phyloP scores from a whole-genome alignment of 345 rosid species.

The Barbarea vulgaris region DNA sequence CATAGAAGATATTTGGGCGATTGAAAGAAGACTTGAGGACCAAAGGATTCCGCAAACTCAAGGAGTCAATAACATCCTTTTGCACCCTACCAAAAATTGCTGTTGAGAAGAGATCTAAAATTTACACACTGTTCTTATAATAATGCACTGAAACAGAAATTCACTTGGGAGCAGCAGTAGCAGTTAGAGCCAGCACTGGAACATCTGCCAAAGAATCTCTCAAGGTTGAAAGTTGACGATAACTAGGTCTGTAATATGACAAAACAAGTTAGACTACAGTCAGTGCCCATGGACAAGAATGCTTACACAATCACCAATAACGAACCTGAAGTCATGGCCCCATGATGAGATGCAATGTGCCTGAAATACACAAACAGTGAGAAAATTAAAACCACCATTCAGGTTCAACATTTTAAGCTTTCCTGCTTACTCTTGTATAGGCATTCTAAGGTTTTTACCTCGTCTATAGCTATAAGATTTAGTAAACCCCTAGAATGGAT shows the following conservation, averaged over 20 bases:
- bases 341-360: slow-evolving; percentile 97
- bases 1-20: slow-evolving; percentile 89
- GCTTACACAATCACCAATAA: slow-evolving; percentile 20
- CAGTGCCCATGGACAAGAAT: background rate
- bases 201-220: slow-evolving; percentile 73
- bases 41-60: slow-evolving; percentile 75
- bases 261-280: slow-evolving; percentile 17
- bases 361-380: slow-evolving; percentile 49
- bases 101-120: slow-evolving; percentile 16
- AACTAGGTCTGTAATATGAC: slow-evolving; percentile 63
- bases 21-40: slow-evolving; percentile 91
- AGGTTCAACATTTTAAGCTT: slow-evolving; percentile 12
- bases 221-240: slow-evolving; percentile 84
- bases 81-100: slow-evolving; percentile 69
- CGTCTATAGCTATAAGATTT: slow-evolving; percentile 91
- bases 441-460: slow-evolving; percentile 49
- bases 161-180: slow-evolving; percentile 95
- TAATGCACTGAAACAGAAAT: slow-evolving; percentile 31
- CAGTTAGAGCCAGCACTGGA: slow-evolving; percentile 90
- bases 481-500: slow-evolving; percentile 83
- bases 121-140: background rate
- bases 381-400: slow-evolving; percentile 16
- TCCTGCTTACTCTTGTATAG: slow-evolving; percentile 12
- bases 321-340: slow-evolving; percentile 99
- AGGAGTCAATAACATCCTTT: slow-evolving; percentile 80